phyloP scores from a whole-genome alignment of 345 rosid genomes.

The Salix caprea region DNA sequence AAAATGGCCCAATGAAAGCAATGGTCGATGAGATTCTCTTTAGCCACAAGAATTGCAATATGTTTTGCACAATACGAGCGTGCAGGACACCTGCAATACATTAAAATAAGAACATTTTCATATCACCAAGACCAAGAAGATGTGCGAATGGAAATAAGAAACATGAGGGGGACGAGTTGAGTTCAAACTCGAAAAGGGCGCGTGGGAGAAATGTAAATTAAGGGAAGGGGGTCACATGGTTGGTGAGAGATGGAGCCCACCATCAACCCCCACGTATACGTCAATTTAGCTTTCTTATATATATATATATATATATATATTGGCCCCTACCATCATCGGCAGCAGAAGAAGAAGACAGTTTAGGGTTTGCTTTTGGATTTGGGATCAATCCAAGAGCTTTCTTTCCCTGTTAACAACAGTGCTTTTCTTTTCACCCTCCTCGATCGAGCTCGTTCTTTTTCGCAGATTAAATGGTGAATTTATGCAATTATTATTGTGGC shows the following conservation, averaged over 20 bases:
- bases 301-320: too few relatives aligned
- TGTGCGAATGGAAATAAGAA: background rate
- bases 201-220: background rate
- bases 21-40: background rate
- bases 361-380: constrained; percentile 11
- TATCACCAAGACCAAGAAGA: background rate
- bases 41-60: background rate
- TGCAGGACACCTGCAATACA: background rate
- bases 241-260: constrained; percentile 20
- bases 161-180: background rate
- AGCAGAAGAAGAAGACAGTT: background rate
- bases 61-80: background rate
- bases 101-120: background rate
- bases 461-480: background rate
- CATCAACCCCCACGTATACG: background rate
- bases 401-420: background rate
- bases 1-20: background rate
- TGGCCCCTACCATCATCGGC: background rate
- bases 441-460: background rate
- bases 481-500: too few relatives aligned
- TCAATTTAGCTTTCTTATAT: background rate
- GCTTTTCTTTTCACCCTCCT: background rate
- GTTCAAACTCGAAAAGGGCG: background rate
- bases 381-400: constrained; percentile 4
- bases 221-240: constrained; percentile 16